phyloP scores from a whole-genome alignment of 192 early-diverging fungal species.

The Backusella morwellensis region DNA sequence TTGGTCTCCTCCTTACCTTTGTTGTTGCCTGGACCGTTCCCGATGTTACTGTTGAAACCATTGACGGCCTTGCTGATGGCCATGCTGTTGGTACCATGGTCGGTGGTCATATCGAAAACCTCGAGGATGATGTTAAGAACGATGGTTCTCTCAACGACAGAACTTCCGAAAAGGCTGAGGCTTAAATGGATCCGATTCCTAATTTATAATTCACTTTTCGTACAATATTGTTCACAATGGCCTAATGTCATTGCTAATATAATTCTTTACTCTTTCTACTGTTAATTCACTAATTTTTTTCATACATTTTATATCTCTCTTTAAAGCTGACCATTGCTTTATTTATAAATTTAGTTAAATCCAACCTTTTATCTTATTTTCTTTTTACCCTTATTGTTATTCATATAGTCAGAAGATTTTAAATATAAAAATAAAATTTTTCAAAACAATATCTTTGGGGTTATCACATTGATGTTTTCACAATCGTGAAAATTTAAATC shows the following conservation, averaged over 20 bases:
- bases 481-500: not conserved
- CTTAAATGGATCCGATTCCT: not conserved
- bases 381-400: not conserved
- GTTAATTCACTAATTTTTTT: not conserved
- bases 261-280: not conserved
- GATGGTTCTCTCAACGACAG: constrained; percentile 5
- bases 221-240: not conserved
- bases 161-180: not conserved
- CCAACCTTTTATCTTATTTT: not conserved
- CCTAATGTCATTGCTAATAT: not conserved
- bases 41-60: constrained; percentile 37
- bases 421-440: constrained; percentile 2
- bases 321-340: not conserved
- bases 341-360: not conserved
- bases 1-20: constrained; percentile 29
- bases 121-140: constrained; percentile 1
- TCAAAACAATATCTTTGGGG: not conserved
- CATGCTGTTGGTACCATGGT: constrained; percentile 28
- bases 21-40: constrained; percentile 27
- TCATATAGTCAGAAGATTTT: not conserved
- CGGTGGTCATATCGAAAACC: constrained; percentile 33
- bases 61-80: constrained; percentile 27
- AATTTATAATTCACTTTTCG: not conserved
- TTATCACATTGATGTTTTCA: not conserved
- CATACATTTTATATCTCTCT: constrained; percentile 3